A percentile compares a stretch with the other conserved stretches of the same genome.
Conservation (phyloP, 2,329 filamentous ascomycete genomes). For the Epichloe sylvatica region DNA sequence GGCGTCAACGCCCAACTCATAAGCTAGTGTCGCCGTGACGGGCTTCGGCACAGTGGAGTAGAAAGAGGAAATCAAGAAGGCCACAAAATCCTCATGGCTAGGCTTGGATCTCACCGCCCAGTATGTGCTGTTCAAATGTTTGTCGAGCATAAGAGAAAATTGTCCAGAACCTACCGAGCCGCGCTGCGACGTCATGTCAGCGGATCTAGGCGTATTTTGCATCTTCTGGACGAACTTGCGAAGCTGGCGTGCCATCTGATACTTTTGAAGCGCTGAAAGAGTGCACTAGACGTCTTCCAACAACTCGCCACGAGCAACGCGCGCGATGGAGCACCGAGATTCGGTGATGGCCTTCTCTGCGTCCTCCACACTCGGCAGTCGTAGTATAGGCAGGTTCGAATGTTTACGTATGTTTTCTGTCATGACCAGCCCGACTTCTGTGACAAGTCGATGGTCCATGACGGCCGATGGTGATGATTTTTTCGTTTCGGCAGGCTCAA, state of each 20-base stretch:
- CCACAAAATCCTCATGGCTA: conserved; percentile 10
- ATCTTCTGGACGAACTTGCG: conserved; percentile 14
- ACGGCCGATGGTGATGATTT: neutral
- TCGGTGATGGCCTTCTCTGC: neutral
- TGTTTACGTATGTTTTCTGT: conserved; percentile 3
- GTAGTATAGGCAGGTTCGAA: conserved; percentile 8
- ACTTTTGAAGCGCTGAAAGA: conserved; percentile 12
- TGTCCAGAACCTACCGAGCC: conserved; percentile 9
- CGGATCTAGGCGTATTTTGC: conserved; percentile 4
- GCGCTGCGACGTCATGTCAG: neutral
- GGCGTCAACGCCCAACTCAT: conserved; percentile 9
- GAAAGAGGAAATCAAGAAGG: conserved; percentile 15
- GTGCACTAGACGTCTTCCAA: conserved; percentile 17
- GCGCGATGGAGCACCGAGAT: neutral
- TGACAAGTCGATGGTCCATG: conserved; percentile 2
- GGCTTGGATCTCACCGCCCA: conserved; percentile 14
- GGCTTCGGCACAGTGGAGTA: conserved; percentile 12
- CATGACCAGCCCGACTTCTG: conserved; percentile 9
- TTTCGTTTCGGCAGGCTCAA: conserved; percentile 2
- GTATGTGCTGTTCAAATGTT: conserved; percentile 15
- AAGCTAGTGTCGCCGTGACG: conserved; percentile 11
- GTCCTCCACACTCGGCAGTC: conserved; percentile 4
- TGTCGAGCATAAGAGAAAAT: conserved; percentile 15
- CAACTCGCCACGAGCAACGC: conserved; percentile 11
- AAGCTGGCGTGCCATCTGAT: conserved; percentile 13